Base-by-base conservation (phyloP, 495 filamentous ascomycete genomes). In the Penicillium steckii region DNA sequence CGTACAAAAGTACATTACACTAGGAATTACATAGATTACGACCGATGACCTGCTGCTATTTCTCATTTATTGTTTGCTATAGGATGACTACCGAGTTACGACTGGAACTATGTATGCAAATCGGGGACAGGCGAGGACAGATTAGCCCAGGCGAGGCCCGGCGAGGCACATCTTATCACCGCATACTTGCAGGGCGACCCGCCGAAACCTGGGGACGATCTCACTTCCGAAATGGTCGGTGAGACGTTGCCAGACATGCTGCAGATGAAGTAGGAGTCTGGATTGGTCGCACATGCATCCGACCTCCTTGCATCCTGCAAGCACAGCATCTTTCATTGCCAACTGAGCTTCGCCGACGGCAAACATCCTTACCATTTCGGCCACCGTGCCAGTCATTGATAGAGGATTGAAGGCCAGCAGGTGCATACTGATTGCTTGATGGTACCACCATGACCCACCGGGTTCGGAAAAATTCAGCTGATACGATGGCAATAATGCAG, bases 221-320 rank as follows among this genome's bases (percentile, higher is more conserved):
- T 42, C 17, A 53, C 9, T 33, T 42, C 37, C 26, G 26, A 47
- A 35, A 47, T 37, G 25, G 44, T 48, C 51, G 51, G 51, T 54
- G 52, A 55, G 52, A 48, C 24, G 40, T 40, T 50, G 37, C 35
- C 27, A 37, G 30, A 52, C 35, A 23, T 38, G 35, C n/a, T 35
- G 40, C 35, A 46, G 55, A 49, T 50, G 32, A 27, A 45, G 38
- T 29, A 41, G 46, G 23, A 22, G 21, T 15, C 23, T 24, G 27
- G 17, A 48, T 21, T 33, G 12, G 5, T 48, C 21, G 26, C 37
- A 50, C 23, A 30, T 13, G 8, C 32, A 24, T 24, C 22, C 22
- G 42, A 19, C 43, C 48, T 50, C 40, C 50, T 47, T 47, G 50
- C 43, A 46, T 50, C 27, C 40, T 38, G 48, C 48, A 32, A 23